Evolutionary conservation across 73 alveolate genomes (phyloP), one percentile per base, ranked within the genome.

Genomic region (Symbiodinium pilosum): DNA sequence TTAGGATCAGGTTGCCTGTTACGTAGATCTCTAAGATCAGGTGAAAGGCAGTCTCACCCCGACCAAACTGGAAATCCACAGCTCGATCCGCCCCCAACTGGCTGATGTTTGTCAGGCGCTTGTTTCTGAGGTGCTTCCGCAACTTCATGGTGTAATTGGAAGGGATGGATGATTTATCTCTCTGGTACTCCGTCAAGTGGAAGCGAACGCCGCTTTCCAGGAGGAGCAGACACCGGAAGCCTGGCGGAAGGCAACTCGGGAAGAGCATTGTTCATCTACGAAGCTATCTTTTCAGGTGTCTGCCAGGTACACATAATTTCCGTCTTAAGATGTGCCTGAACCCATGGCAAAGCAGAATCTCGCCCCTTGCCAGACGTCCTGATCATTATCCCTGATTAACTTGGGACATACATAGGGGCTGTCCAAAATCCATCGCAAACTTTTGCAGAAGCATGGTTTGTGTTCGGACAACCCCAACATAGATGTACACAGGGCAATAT

Each of bases 141-240:
- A 99, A 98, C 99, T 99, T 99, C 99, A 99, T 99, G 20, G 99
- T 94, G 99, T 99, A 99, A 32, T 99, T 99, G 34, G 99, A 94
- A 0, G 99, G 99, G 42, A 99, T 98, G 41, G 83, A 93, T 59
- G 99, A 94, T 87, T 99, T 99, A 99, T 99, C 99, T 68, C 99
- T 44, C 56, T 98, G 86, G 86, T 94, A 99, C 69, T 99, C 99
- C 39, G 99, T 99, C 64, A 99, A 92, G 93, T 99, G 99, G 42
- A 99, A 84, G 68, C 99, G 98, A 5, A 99, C 99, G 36, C 99
- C 99, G 14, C 99, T 86, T 95, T 99, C 99, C 73, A 99, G 93
- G 86, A 99, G 99, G 86, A 99, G 86, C 81, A 83, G 92, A 89
- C 97, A 87, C 59, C 94, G 40, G 41, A 87, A 87, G 85, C 94